Percentiles rank a stretch among this genome's conserved stretches.
Evolutionary conservation across 2,329 filamentous ascomycete species (phyloP).

Genomic region (Gnomoniopsis sp.): DNA sequence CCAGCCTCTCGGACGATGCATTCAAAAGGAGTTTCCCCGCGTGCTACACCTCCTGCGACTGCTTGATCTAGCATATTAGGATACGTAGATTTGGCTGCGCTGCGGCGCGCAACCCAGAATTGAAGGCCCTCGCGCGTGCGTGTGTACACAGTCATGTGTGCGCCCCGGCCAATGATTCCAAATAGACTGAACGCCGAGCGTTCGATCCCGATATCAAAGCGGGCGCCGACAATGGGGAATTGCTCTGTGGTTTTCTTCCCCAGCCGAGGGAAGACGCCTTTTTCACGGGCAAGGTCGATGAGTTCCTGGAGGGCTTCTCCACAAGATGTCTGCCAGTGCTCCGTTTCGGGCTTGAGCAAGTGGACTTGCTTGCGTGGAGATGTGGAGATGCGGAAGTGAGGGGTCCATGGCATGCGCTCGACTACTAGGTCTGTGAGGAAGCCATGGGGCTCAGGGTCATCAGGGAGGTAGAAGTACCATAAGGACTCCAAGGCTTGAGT

Average conservation of each 20-base stretch:
- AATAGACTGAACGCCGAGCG: constrained; percentile 62
- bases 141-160: constrained; percentile 63
- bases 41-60: constrained; percentile 72
- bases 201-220: constrained; percentile 42
- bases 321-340: constrained; percentile 13
- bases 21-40: constrained; percentile 61
- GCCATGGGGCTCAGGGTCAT: constrained; percentile 26
- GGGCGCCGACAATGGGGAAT: constrained; percentile 38
- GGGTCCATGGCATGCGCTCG: constrained; percentile 32
- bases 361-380: constrained; percentile 27
- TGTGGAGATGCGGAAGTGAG: constrained; percentile 34
- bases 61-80: constrained; percentile 75
- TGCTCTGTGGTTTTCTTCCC: constrained; percentile 36
- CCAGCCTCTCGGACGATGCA: constrained; percentile 68
- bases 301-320: constrained; percentile 34
- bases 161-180: constrained; percentile 63
- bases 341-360: constrained; percentile 23
- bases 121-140: constrained; percentile 35
- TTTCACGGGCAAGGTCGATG: constrained; percentile 27
- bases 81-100: constrained; percentile 67
- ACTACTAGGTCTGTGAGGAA: constrained; percentile 25
- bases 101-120: constrained; percentile 71
- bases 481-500: neutral
- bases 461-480: constrained; percentile 19
- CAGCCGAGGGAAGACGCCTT: constrained; percentile 30